Base-by-base conservation (phyloP, 768 basidiomycete species). In the Kwoniella newhampshirensis region DNA sequence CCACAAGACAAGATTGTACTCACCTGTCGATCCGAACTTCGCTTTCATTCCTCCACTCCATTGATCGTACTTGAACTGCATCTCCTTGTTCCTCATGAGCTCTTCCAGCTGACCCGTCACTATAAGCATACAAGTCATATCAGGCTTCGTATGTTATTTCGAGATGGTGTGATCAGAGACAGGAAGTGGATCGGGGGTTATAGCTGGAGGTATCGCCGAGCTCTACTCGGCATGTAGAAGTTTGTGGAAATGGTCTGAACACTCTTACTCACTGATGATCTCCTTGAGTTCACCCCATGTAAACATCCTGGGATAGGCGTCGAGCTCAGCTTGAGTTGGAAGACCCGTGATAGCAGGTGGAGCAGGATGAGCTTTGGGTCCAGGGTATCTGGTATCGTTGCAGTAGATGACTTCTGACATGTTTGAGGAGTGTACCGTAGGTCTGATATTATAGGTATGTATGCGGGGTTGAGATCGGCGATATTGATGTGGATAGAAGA, bases 251-350 rank as follows among this genome's bases (percentile, higher is more conserved):
- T 37, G 9, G 32, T 32, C 32, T 32, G 13, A 32, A 32, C 17
- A 4, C 2, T 11, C 4, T 12, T n/a, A 54, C 56, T 65, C 54
- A 62, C 60, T 39, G 28, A 70, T 50, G 35, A 73, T 67, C 37
- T 54, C 62, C 52, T 73, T 71, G 30, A 74, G 46, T 23, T 71
- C 61, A 11, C 73, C 75, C 73, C 73, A 76, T 3, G 69, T 73
- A 52, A 70, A 74, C 64, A 73, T 63, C 21, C 68, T 47, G 13
- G 71, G 71, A 32, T 69, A 69, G 11, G 69, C 67, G 49, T 73
- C 75, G 0, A 76, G 60, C 47, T 76, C 73, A 5, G 54, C 66
- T 39, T 76, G 68, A 1, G 67, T 74, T 1, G 75, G 75, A 11
- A 76, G 35, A 11, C 75, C 75, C 12, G 45, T n/a, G 26, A 74